A percentile compares a stretch with the other conserved stretches of the same genome.
phyloP scores from a whole-genome alignment of 2,329 filamentous ascomycete species.

The Thelonectria blattea region DNA sequence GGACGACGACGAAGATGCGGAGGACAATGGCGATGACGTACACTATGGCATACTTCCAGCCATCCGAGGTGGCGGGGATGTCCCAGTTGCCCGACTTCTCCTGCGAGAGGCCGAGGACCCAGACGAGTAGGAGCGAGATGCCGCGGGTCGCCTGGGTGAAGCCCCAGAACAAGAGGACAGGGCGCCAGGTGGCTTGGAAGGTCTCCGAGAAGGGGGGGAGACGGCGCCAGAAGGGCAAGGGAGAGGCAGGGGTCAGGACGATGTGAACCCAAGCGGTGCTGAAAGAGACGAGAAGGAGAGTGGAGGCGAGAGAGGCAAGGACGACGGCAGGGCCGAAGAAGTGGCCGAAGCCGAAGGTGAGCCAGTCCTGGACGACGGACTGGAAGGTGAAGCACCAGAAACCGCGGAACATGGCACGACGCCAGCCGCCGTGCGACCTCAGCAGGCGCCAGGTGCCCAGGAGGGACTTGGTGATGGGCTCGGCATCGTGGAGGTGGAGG shows the following conservation, averaged over 20 bases:
- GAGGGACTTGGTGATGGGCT: conserved; percentile 56
- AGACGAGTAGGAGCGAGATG: conserved; percentile 52
- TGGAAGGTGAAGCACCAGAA: conserved; percentile 57
- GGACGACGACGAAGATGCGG: conserved; percentile 71
- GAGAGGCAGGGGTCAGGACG: conserved; percentile 74
- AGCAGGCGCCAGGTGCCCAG: conserved; percentile 62
- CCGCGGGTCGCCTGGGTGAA: conserved; percentile 57
- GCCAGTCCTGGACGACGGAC: conserved; percentile 39
- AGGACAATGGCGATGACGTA: conserved; percentile 54
- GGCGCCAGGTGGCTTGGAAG: conserved; percentile 72
- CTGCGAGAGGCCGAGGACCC: conserved; percentile 52
- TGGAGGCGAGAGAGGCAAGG: conserved; percentile 50
- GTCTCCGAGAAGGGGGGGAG: conserved; percentile 69
- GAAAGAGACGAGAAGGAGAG: conserved; percentile 69
- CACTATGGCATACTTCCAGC: conserved; percentile 55
- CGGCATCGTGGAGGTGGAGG: conserved; percentile 13
- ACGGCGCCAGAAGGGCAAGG: conserved; percentile 70
- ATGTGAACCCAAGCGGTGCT: conserved; percentile 84
- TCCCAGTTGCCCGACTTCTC: conserved; percentile 45
- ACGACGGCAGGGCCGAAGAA: conserved; percentile 53
- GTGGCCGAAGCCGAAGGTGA: conserved; percentile 53
- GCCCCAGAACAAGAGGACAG: conserved; percentile 68
- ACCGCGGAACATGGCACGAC: conserved; percentile 72
- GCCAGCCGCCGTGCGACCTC: conserved; percentile 65
- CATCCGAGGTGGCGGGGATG: conserved; percentile 43